phyloP scores from a whole-genome alignment of 495 filamentous ascomycete species.

The Daldinia loculata region DNA sequence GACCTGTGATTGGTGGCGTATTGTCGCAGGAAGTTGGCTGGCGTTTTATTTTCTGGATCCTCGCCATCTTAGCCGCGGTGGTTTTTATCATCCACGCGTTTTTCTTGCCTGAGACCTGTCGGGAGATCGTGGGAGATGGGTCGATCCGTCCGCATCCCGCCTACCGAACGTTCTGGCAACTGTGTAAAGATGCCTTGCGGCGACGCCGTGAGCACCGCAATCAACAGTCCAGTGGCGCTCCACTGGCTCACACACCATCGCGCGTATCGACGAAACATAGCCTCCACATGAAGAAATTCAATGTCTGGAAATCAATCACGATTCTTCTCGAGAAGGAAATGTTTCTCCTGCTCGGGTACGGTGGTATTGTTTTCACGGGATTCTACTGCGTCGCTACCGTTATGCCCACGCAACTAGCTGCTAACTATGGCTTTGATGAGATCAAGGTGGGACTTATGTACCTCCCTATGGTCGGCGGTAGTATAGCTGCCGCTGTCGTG shows the following conservation, averaged over 20 bases:
- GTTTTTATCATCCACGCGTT: conserved; percentile 52
- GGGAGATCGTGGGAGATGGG: conserved; percentile 73
- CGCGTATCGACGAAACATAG: conserved; percentile 35
- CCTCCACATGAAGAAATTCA: conserved; percentile 60
- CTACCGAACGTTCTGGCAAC: conserved; percentile 52
- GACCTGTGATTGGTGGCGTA: conserved; percentile 64
- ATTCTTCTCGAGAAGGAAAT: conserved; percentile 70
- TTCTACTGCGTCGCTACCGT: conserved; percentile 68
- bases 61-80: conserved; percentile 57
- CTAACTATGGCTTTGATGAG: conserved; percentile 66
- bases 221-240: neutral
- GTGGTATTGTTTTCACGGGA: conserved; percentile 64
- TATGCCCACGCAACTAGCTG: conserved; percentile 58
- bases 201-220: conserved; percentile 15
- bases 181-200: conserved; percentile 40
- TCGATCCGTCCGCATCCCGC: conserved; percentile 54
- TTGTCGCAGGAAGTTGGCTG: conserved; percentile 64
- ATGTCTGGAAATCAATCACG: conserved; percentile 66
- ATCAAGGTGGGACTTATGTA: conserved; percentile 68
- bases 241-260: conserved; percentile 18
- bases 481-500: conserved; percentile 65
- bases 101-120: conserved; percentile 65
- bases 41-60: conserved; percentile 70
- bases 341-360: conserved; percentile 64
- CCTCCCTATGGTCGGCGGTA: conserved; percentile 67